phyloP scores from a whole-genome alignment of 306 rosid species.

The Pterocarpus macrocarpus region DNA sequence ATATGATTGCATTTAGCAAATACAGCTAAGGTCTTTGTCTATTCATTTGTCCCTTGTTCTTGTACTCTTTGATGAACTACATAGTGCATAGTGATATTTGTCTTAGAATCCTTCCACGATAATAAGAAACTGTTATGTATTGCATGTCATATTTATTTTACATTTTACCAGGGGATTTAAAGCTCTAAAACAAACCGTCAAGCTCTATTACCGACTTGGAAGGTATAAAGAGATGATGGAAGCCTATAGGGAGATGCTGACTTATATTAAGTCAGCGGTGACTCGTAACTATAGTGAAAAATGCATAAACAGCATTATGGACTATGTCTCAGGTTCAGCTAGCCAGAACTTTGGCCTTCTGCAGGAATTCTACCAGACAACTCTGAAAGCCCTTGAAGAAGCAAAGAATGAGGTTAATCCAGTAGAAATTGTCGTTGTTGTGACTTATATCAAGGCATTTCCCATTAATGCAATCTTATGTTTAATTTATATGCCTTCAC shows the following conservation, averaged over 20 bases:
- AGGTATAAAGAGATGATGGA: constrained; percentile 97
- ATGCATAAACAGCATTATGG: constrained; percentile 98
- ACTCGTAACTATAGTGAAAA: constrained; percentile 96
- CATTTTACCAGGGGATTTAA: constrained; percentile 84
- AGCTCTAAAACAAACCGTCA: constrained; percentile 96
- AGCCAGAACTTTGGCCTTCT: constrained; percentile 91
- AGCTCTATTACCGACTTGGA: constrained; percentile 91
- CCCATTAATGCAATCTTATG: constrained; percentile 25
- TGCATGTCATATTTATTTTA: constrained; percentile 31
- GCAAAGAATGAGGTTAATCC: constrained; percentile 91
- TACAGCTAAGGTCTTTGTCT: constrained; percentile 21
- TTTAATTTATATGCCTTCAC: constrained; percentile 31
- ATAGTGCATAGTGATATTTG: constrained; percentile 18
- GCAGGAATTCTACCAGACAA: constrained; percentile 96
- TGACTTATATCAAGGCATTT: constrained; percentile 10
- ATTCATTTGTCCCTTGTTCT: constrained; percentile 20
- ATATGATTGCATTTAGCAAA: constrained; percentile 24
- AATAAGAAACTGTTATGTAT: constrained; percentile 20
- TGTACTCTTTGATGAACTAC: constrained; percentile 11
- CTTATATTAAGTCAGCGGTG: constrained; percentile 97
- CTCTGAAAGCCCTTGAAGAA: constrained; percentile 95
- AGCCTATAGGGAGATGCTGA: constrained; percentile 95
- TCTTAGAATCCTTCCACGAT: constrained; percentile 13
- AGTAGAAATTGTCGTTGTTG: constrained; percentile 32
- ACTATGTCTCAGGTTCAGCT: constrained; percentile 96